phyloP scores from a whole-genome alignment of 208 protist genomes.

The Acanthamoeba polyphaga region DNA sequence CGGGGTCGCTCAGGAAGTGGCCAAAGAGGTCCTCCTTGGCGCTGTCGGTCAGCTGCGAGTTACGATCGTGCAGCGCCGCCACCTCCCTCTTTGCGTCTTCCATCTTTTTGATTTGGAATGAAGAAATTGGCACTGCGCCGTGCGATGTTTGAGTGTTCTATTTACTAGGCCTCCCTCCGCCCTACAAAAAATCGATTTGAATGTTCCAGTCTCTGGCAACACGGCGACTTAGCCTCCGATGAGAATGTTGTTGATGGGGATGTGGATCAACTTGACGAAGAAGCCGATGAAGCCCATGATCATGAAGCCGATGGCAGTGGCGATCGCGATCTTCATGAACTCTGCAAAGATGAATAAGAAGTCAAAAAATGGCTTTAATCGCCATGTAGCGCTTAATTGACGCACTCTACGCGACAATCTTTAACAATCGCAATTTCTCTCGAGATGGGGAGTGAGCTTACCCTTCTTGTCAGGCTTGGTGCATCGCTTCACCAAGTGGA shows the following conservation, averaged over 20 bases:
- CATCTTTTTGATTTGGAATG: not conserved
- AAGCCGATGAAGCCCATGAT: slow-evolving; percentile 95
- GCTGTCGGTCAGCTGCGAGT: not conserved
- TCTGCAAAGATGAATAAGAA: slow-evolving; percentile 83
- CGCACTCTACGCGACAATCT: not conserved
- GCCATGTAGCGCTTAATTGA: not conserved
- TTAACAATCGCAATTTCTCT: not conserved
- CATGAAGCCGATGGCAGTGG: slow-evolving; percentile 91
- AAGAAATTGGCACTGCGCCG: no score
- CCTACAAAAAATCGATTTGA: not conserved
- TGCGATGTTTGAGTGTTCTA: not conserved
- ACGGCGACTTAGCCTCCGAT: slow-evolving; percentile 81
- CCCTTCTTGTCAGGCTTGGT: slow-evolving; percentile 72
- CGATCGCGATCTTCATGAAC: slow-evolving; percentile 92
- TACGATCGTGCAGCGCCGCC: not conserved
- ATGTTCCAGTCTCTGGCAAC: not conserved
- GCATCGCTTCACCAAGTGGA: slow-evolving; percentile 70
- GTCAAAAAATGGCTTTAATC: not conserved
- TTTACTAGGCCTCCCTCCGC: not conserved
- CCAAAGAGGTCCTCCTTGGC: not conserved
- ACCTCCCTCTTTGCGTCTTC: not conserved
- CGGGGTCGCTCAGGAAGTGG: not conserved
- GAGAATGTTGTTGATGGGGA: slow-evolving; percentile 94
- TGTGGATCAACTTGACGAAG: slow-evolving; percentile 94
- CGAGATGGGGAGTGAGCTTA: not conserved